A percentile compares a stretch with the other conserved stretches of the same genome.
Evolutionary conservation across 2,329 filamentous ascomycete species (phyloP).

Genomic region (Tolypocladium sp.): DNA sequence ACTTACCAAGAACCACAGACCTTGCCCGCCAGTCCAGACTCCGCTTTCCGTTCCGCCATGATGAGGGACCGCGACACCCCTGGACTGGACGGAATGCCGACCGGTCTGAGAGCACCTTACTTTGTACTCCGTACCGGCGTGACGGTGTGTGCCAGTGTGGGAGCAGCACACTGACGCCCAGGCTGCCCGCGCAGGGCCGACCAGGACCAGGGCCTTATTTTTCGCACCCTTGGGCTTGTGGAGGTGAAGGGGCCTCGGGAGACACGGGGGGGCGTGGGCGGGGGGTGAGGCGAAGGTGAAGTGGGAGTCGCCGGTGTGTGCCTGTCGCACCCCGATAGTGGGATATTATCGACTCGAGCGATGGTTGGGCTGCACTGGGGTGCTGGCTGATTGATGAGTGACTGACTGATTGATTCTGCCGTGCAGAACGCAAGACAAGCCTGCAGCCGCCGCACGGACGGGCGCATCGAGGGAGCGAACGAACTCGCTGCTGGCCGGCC

Average conservation of each 20-base stretch:
- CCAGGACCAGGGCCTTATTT: not conserved
- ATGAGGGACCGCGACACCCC: not conserved
- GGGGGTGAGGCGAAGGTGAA: too few relatives aligned
- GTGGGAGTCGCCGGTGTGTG: too few relatives aligned
- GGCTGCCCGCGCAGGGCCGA: not conserved
- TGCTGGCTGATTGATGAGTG: not conserved
- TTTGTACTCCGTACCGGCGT: not conserved
- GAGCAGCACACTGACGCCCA: not conserved
- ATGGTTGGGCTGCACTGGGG: not conserved
- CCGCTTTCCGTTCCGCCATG: not conserved
- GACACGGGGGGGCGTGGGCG: not conserved
- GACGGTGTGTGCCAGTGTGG: not conserved
- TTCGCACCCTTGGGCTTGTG: not conserved
- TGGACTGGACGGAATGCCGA: not conserved
- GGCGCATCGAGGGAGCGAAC: not conserved
- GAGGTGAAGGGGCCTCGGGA: not conserved
- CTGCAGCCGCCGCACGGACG: constrained; percentile 1
- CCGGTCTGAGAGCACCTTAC: not conserved
- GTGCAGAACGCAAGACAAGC: constrained; percentile 1
- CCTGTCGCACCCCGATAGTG: not conserved
- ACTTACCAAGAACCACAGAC: not conserved
- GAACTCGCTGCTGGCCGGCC: not conserved
- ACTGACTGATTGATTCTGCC: not conserved
- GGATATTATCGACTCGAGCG: not conserved
- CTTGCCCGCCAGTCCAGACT: not conserved